Percentiles rank a stretch among this genome's conserved stretches.
phyloP scores from a whole-genome alignment of 768 basidiomycete genomes.

The Xerocomellus amylosporus region DNA sequence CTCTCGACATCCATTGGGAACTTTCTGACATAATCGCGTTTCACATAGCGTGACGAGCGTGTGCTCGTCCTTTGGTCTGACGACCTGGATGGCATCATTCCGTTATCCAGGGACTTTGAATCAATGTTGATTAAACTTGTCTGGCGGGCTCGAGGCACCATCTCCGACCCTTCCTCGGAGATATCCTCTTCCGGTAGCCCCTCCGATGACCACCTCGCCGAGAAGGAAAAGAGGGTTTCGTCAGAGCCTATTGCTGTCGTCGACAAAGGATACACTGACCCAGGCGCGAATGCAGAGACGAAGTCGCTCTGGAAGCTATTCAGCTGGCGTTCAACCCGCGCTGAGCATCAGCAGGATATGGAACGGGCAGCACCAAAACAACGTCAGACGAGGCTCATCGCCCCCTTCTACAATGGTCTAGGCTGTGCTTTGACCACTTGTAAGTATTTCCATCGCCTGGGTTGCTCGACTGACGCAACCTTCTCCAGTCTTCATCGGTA shows the following conservation, averaged over 20 bases:
- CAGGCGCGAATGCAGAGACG: neutral
- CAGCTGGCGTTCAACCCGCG: slow-evolving; percentile 49
- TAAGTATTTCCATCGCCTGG: slow-evolving; percentile 31
- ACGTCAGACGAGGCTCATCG: slow-evolving; percentile 59
- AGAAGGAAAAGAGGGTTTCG: slow-evolving; percentile 38
- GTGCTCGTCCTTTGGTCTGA: slow-evolving; percentile 86
- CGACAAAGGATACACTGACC: neutral
- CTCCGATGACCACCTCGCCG: slow-evolving; percentile 55
- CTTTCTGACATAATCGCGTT: neutral
- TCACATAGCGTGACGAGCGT: slow-evolving; percentile 69
- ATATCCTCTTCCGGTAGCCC: slow-evolving; percentile 45
- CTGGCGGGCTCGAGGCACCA: slow-evolving; percentile 52
- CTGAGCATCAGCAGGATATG: slow-evolving; percentile 38
- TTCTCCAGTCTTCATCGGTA: slow-evolving; percentile 61
- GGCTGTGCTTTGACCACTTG: slow-evolving; percentile 66
- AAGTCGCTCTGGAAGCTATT: slow-evolving; percentile 25
- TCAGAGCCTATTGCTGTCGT: slow-evolving; percentile 8
- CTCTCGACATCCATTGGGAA: neutral
- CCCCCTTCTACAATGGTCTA: slow-evolving; percentile 71
- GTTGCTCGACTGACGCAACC: slow-evolving; percentile 2
- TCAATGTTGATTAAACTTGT: slow-evolving; percentile 78
- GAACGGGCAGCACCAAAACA: slow-evolving; percentile 47
- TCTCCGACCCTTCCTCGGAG: slow-evolving; percentile 35
- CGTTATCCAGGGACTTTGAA: slow-evolving; percentile 69
- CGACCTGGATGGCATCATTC: slow-evolving; percentile 75